Evolutionary conservation across 768 basidiomycete species (phyloP), one percentile per base, ranked within the genome.

Genomic region (Boletus fagicola): DNA sequence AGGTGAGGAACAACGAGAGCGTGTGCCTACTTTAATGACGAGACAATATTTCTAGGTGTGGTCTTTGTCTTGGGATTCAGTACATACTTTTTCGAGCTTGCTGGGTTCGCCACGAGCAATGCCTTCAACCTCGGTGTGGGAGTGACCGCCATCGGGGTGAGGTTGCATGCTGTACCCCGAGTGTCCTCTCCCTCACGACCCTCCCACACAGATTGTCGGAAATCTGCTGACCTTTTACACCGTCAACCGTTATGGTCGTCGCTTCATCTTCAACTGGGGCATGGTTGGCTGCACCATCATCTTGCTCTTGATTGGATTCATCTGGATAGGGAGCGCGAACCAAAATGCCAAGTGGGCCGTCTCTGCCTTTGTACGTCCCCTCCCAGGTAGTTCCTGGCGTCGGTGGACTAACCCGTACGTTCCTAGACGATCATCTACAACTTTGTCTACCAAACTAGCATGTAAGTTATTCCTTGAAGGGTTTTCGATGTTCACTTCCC

Each of bases 1-100:
- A 52, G 68, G 69, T 69, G 35, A 54, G 53, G 10, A 13, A 49
- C 9, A 15, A 0, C 9, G 7, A n/a, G 8, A 8, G 2, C 5
- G 1, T 3, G 4, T 39, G 24, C 35, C 12, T 10, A 16, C 26
- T 9, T 22, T 1, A n/a, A 12, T 44, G 42, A 48, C 3, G 16
- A 15, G 10, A 43, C 15, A 1, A 18, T 40, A 22, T 48, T 45
- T 40, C 43, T 22, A 69, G 69, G 69, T 33, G 65, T 68, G 2
- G 61, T 65, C 33, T 71, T 70, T 51, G 62, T 69, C 7, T 52
- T 69, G 51, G 64, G 66, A n/a, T 70, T 49, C 49, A 67, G 68
- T 15, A 66, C 65, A 47, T 75, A 74, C 65, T 74, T 74, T 58
- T 74, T 74, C 38, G 71, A 74, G 56, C 74, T 75, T 36, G 66